Percentiles rank a stretch among this genome's conserved stretches.
Conservation (phyloP, 148 eudicot genomes). For the Pharnaceum exiguum region DNA sequence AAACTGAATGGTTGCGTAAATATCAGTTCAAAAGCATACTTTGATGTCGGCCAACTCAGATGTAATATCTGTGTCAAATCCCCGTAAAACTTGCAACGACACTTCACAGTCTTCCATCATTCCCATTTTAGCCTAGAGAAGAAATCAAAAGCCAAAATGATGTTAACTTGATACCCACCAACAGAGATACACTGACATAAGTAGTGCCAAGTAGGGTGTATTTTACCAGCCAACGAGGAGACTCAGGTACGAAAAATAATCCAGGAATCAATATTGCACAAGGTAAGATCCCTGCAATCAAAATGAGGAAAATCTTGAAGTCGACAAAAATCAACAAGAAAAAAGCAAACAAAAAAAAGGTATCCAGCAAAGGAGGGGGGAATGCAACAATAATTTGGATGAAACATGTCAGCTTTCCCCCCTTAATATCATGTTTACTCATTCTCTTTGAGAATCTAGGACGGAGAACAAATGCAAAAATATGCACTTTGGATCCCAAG, state of each 20-base stretch:
- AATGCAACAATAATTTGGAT: neutral
- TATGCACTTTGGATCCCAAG: too few species aligned
- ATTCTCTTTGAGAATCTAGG: too few species aligned
- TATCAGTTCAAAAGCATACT: conserved; percentile 25
- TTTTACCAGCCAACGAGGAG: conserved; percentile 98
- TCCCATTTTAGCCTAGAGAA: conserved; percentile 80
- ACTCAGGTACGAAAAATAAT: conserved; percentile 88
- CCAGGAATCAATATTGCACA: conserved; percentile 82
- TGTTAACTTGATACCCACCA: neutral
- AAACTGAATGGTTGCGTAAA: neutral
- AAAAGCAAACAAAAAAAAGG: neutral
- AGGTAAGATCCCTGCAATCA: conserved; percentile 63
- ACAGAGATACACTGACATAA: neutral
- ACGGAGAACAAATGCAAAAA: too few species aligned
- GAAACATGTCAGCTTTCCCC: neutral
- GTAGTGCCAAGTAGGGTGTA: neutral
- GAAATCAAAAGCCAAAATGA: neutral
- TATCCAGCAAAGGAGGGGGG: neutral
- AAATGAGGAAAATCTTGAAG: neutral
- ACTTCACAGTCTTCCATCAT: conserved; percentile 77
- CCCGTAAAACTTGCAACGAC: conserved; percentile 85
- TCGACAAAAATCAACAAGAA: neutral
- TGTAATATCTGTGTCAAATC: conserved; percentile 55
- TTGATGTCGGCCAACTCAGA: conserved; percentile 46
- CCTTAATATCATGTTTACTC: too few species aligned